Evolutionary conservation across 257 asterid species (phyloP), one percentile per base, ranked within the genome.

Genomic region (Forsythia suspensa): DNA sequence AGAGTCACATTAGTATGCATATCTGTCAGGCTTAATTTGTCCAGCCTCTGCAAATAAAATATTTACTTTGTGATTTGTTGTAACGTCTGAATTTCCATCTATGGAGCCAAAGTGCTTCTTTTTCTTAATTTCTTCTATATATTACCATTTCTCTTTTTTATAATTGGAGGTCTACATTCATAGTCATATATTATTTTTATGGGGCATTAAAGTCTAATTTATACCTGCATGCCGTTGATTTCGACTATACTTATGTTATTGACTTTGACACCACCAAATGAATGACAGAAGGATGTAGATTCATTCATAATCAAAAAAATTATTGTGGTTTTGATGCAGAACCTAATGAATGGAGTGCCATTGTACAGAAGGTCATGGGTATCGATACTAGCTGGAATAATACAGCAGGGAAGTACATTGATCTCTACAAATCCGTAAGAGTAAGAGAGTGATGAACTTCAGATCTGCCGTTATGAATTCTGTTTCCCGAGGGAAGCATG

Each of bases 301-400:
- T 16, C 69, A 61, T 61, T 57, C 38, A 5, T 61, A 29, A 29
- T n/a, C 34, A n/a, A 2, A n/a, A 10, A 24, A 2, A 24, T 63
- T 0, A 29, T 29, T 10, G n/a, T 24, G 39, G 18, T 75, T 63
- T 83, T 80, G 75, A 80, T 83, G 92, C 90, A 94, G 97, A 85
- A 79, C 87, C 92, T 12, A 63, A 81, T 15, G 93, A 87, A 82
- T 91, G 97, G 98, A 84, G 70, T 1, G 80, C 70, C 18, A 59
- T 70, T 3, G 89, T 89, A 65, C 86, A 81, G 88, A 92, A 91
- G 88, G 88, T 84, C 16, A 80, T 94, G 97, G 75, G 65, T 83
- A 63, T 86, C 48, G 94, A 94, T 79, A 83, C 89, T 83, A 90
- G 97, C 88, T 94, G 98, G 97, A 90, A 91, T 43, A 91, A 86